Conservation (phyloP, 2,329 filamentous ascomycete genomes). For the Escovopsis sp. region DNA sequence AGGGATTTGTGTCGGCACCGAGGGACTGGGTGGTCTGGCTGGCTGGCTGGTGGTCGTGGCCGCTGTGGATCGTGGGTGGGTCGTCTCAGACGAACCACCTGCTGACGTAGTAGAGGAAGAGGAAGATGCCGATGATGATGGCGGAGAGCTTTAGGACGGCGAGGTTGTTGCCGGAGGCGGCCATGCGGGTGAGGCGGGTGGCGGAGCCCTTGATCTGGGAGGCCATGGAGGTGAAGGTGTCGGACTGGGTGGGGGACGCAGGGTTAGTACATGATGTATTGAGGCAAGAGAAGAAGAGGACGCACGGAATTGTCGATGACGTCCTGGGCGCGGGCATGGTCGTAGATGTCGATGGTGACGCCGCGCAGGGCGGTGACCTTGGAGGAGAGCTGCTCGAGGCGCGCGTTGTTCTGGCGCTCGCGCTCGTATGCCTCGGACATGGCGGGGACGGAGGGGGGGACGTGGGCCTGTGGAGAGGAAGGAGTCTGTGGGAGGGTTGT, state of each 20-base stretch:
- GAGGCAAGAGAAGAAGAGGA: not conserved
- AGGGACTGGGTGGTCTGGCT: too few relatives aligned
- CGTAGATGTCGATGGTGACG: slow-evolving; percentile 95
- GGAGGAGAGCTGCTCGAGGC: slow-evolving; percentile 74
- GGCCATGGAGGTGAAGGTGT: slow-evolving; percentile 81
- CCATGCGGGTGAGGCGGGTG: slow-evolving; percentile 73
- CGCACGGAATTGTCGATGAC: slow-evolving; percentile 76
- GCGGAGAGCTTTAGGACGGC: slow-evolving; percentile 80
- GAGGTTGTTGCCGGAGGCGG: slow-evolving; percentile 74
- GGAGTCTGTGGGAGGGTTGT: not conserved
- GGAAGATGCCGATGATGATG: slow-evolving; percentile 57
- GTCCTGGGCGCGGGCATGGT: slow-evolving; percentile 77
- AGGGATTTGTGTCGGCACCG: too few relatives aligned
- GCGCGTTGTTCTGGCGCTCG: slow-evolving; percentile 84
- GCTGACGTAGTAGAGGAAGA: slow-evolving; percentile 61
- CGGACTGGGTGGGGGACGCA: slow-evolving; percentile 39
- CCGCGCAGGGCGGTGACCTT: slow-evolving; percentile 87
- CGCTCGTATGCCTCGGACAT: slow-evolving; percentile 71
- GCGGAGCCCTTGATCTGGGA: slow-evolving; percentile 74
- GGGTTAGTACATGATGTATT: not conserved
- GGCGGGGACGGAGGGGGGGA: slow-evolving; percentile 2
- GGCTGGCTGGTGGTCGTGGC: too few relatives aligned
- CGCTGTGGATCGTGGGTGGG: too few relatives aligned
- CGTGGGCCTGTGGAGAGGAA: not conserved
- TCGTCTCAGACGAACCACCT: slow-evolving; percentile 43